Percentiles rank a stretch among this genome's conserved stretches.
Conservation (phyloP, 345 rosid species). For the Ailanthus altissimus region DNA sequence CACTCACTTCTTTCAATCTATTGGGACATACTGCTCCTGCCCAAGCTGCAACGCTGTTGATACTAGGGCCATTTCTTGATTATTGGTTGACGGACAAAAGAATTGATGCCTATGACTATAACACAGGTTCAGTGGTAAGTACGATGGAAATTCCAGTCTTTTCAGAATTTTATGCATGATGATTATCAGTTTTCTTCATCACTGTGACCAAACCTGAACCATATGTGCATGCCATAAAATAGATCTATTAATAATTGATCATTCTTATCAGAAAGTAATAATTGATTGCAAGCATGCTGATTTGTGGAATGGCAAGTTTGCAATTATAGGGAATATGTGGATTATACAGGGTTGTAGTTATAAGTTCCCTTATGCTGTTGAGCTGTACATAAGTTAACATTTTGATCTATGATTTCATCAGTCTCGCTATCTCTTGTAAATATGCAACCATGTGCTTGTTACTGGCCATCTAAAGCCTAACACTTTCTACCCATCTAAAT, state of each 20-base stretch:
- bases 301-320: neutral
- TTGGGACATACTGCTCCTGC: constrained; percentile 99
- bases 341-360: neutral
- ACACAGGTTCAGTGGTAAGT: constrained; percentile 64
- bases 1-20: constrained; percentile 85
- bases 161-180: neutral
- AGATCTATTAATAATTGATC: neutral
- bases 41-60: constrained; percentile 82
- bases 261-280: neutral
- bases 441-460: neutral
- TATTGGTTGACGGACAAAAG: constrained; percentile 83
- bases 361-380: neutral
- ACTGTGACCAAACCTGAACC: constrained; percentile 10
- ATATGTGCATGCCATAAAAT: neutral
- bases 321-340: neutral
- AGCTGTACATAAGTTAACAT: neutral
- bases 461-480: neutral
- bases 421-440: neutral
- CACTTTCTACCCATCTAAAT: too few relatives aligned
- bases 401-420: neutral
- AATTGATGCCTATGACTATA: constrained; percentile 68
- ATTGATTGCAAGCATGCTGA: neutral
- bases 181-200: neutral
- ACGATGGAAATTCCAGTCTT: neutral
- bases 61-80: constrained; percentile 89